Conservation (phyloP, 2,329 filamentous ascomycete genomes). For the Aureobasidium sp. region DNA sequence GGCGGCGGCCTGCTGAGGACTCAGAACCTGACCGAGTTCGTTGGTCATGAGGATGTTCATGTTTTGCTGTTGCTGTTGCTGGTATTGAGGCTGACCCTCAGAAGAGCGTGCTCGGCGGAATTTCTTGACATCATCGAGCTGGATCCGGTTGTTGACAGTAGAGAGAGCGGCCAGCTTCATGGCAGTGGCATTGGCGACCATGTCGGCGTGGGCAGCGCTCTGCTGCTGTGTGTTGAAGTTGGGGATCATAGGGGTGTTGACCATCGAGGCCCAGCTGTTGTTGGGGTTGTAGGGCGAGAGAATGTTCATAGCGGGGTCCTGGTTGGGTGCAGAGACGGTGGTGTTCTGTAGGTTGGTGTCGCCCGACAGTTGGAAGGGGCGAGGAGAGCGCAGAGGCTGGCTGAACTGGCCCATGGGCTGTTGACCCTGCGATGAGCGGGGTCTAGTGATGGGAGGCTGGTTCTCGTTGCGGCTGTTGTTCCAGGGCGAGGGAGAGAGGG, state of each 20-base stretch:
- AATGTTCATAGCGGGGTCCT: slow-evolving; percentile 59
- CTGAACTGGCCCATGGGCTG: slow-evolving; percentile 86
- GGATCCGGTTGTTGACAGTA: slow-evolving; percentile 96
- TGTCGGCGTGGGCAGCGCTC: slow-evolving; percentile 71
- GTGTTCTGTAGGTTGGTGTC: slow-evolving; percentile 74
- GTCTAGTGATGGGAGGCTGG: slow-evolving; percentile 52
- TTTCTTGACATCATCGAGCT: slow-evolving; percentile 92
- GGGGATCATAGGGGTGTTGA: slow-evolving; percentile 91
- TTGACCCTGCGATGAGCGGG: slow-evolving; percentile 67
- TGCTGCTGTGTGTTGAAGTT: slow-evolving; percentile 61
- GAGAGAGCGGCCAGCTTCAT: slow-evolving; percentile 98
- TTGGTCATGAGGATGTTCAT: slow-evolving; percentile 81
- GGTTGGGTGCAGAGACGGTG: slow-evolving; percentile 67
- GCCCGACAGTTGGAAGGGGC: slow-evolving; percentile 59
- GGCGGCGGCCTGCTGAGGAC: slow-evolving; percentile 46
- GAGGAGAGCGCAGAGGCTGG: slow-evolving; percentile 79
- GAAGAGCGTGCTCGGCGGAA: slow-evolving; percentile 87
- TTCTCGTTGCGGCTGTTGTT: slow-evolving; percentile 47
- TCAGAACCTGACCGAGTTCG: slow-evolving; percentile 81
- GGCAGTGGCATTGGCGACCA: slow-evolving; percentile 96
- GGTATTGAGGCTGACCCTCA: slow-evolving; percentile 58
- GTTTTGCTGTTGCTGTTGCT: slow-evolving; percentile 44
- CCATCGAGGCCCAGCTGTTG: slow-evolving; percentile 97
- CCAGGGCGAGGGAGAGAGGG: slow-evolving; percentile 77
- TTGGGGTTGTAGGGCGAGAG: slow-evolving; percentile 78